These are phyloP conservation scores for Colletotrichum sp. DNA, from an alignment of 2,329 filamentous ascomycete species.

Conservation along the genomic window DNA sequence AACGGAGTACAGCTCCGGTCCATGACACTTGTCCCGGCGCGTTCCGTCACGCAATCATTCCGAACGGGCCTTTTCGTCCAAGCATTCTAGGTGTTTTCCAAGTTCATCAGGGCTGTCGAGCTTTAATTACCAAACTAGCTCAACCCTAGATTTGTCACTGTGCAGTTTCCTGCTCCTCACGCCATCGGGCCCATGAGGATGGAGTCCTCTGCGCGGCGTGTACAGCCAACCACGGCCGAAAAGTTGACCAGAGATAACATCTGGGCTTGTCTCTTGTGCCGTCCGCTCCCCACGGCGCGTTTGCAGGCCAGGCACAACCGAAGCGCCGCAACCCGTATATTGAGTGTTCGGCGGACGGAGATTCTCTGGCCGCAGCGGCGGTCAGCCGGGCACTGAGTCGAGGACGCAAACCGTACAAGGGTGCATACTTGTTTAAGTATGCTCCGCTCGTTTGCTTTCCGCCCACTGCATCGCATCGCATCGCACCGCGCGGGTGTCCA, in stretches of 20 bases:
- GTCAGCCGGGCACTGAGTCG: slow-evolving; percentile 1
- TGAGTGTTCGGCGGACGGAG: neutral
- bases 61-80: neutral
- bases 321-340: neutral
- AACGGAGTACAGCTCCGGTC: neutral
- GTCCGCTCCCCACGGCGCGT: neutral
- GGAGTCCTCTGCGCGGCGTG: neutral
- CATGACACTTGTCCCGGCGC: neutral
- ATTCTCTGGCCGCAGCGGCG: neutral
- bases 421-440: neutral
- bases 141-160: neutral
- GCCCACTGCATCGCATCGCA: neutral
- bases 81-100: neutral
- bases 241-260: neutral
- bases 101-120: neutral
- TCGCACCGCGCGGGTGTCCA: neutral
- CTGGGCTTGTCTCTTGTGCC: neutral
- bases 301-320: neutral
- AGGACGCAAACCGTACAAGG: neutral
- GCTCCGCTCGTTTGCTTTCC: neutral
- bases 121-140: neutral
- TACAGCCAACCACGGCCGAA: neutral
- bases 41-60: slow-evolving; percentile 1
- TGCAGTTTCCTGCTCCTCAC: neutral
- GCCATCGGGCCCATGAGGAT: neutral